Conservation (phyloP, 2,329 filamentous ascomycete genomes). For the Ceratocystis variospora region DNA sequence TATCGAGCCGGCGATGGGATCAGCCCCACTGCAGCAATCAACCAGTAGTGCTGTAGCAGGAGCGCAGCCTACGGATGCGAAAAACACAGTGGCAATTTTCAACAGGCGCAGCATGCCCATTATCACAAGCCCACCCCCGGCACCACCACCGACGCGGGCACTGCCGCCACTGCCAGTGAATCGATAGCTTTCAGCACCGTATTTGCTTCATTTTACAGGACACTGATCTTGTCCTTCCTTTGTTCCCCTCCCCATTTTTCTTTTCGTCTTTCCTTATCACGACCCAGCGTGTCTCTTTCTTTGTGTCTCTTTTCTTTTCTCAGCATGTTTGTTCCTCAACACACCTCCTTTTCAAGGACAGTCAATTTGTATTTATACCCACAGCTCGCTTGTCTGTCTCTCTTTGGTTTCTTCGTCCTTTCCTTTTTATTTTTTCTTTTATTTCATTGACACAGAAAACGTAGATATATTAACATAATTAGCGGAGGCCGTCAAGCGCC, state of each 20-base stretch:
- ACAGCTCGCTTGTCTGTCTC: neutral
- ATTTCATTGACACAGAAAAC: neutral
- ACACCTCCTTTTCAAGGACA: neutral
- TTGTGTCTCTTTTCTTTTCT: neutral
- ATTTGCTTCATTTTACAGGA: neutral
- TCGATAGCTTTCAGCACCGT: neutral
- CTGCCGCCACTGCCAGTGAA: slow-evolving; percentile 39
- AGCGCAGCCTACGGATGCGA: neutral
- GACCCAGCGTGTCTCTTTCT: neutral
- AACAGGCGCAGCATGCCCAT: slow-evolving; percentile 39
- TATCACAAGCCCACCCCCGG: slow-evolving; percentile 37
- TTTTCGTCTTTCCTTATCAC: neutral
- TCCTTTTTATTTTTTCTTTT: neutral
- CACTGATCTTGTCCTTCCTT: neutral
- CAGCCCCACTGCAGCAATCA: neutral
- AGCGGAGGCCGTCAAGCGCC: neutral
- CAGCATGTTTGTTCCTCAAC: neutral
- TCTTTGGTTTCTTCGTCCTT: neutral
- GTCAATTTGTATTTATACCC: slow-evolving; percentile 4
- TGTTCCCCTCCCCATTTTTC: neutral
- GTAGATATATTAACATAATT: neutral
- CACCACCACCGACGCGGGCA: slow-evolving; percentile 41
- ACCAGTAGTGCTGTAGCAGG: neutral
- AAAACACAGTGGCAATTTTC: slow-evolving; percentile 18
- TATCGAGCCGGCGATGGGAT: neutral